Evolutionary conservation across 2,329 filamentous ascomycete species (phyloP), one percentile per base, ranked within the genome.

Genomic region (Diaporthe destruens): DNA sequence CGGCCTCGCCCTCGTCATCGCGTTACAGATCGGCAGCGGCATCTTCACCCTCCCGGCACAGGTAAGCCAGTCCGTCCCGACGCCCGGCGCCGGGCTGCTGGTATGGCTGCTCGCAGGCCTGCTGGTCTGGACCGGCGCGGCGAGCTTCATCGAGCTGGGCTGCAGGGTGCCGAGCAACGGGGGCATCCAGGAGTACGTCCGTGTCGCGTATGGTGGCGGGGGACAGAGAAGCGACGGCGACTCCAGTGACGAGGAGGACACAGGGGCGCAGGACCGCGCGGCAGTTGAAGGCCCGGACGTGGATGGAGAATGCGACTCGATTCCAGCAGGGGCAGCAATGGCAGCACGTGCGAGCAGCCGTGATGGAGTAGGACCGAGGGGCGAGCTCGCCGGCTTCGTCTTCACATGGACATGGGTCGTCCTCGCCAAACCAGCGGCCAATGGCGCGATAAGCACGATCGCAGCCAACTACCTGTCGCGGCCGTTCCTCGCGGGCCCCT

Each of bases 121-220:
- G 61, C 78, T 87, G 12, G 83, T 83, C 49, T 87, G 85, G 85
- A 84, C 85, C 54, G 85, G 85, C 47, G 85, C 85, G 63, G 82
- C 81, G 25, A 85, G 82, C 8, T 85, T 86, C 75, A 82, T 85
- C 72, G 85, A 87, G 76, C 79, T 87, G 47, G 85, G 85, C 69
- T 77, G 84, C 68, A 81, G 82, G 44, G 79, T 87, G 34, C 82
- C 84, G 5, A 76, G 81, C 67, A 85, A 86, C 73, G 83, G 84
- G n/a, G 84, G 85, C 5, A 82, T 84, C 73, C 84, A 85, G 74
- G 83, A 83, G 75, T 85, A 85, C 75, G 79, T 85, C 44, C 78
- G 81, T 12, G 77, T 81, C 42, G 79, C 82, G 69, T 86, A 82
- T 74, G 83, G 83, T 16, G 16, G 49, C 1, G 18, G 34, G 14